These are phyloP conservation scores for Fusarium sp. DNA, from an alignment of 2,329 filamentous ascomycete genomes.

Conservation along the genomic window DNA sequence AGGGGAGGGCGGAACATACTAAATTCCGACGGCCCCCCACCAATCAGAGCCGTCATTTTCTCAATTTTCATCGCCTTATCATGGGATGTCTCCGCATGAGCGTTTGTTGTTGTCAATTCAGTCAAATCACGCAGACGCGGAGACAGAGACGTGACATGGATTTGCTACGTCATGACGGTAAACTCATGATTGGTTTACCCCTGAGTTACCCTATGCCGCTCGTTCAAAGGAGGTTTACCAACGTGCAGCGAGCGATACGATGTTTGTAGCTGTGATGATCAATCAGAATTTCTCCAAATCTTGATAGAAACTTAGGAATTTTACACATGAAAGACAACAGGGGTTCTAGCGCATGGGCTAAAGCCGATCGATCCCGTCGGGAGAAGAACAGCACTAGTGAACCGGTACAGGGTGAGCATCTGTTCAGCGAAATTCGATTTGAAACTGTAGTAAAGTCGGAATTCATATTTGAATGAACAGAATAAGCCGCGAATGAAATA, in stretches of 20 bases:
- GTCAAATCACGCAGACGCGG: constrained; percentile 25
- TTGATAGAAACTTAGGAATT: constrained; percentile 1
- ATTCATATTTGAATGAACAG: neutral
- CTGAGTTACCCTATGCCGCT: constrained; percentile 9
- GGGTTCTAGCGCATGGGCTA: neutral
- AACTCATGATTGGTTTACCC: neutral
- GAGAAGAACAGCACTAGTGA: neutral
- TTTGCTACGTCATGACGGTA: constrained; percentile 17
- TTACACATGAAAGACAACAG: neutral
- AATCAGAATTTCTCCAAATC: neutral
- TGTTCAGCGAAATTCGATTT: neutral
- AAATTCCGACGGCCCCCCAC: constrained; percentile 21
- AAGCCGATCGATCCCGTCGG: neutral
- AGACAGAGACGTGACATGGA: neutral
- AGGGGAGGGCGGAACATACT: constrained; percentile 41
- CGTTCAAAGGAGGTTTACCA: neutral
- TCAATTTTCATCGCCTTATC: constrained; percentile 22
- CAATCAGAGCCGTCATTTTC: constrained; percentile 1
- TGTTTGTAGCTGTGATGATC: too few species aligned
- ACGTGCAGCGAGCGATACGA: neutral
- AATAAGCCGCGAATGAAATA: neutral
- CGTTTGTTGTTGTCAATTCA: constrained; percentile 15
- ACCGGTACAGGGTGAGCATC: neutral
- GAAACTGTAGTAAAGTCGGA: too few species aligned
- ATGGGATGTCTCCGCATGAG: constrained; percentile 16